Evolutionary conservation across 2,329 filamentous ascomycete species (phyloP).

Genomic region (Truncatella angustata): DNA sequence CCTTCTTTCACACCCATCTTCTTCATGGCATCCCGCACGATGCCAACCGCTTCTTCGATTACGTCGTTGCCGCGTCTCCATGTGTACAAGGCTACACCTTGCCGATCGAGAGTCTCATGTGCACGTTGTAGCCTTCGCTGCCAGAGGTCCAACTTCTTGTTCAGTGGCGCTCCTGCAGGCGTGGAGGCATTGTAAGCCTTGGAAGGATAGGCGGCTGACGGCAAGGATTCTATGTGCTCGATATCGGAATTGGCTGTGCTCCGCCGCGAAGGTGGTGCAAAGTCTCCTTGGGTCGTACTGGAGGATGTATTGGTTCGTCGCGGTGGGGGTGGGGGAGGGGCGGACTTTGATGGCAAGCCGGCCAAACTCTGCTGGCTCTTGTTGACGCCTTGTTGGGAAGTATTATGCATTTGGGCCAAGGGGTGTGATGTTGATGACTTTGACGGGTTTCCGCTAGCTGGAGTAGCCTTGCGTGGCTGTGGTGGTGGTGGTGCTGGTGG

Average conservation of each 20-base stretch:
- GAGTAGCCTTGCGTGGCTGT: constrained; percentile 32
- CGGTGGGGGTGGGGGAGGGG: constrained; percentile 46
- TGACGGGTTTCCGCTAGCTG: constrained; percentile 16
- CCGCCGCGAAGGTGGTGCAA: constrained; percentile 24
- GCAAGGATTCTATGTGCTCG: constrained; percentile 39
- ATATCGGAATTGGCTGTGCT: constrained; percentile 37
- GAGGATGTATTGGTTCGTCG: constrained; percentile 43
- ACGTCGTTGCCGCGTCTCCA: constrained; percentile 75
- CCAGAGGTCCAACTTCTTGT: constrained; percentile 75
- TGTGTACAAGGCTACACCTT: constrained; percentile 67
- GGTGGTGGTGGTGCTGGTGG: constrained; percentile 35
- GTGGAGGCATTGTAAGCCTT: constrained; percentile 21
- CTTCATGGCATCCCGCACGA: constrained; percentile 56
- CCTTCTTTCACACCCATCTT: constrained; percentile 32
- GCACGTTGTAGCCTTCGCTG: constrained; percentile 64
- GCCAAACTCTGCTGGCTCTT: constrained; percentile 5
- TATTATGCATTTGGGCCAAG: constrained; percentile 39
- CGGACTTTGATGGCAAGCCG: constrained; percentile 1
- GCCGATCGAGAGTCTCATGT: constrained; percentile 56
- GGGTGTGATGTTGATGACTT: constrained; percentile 30
- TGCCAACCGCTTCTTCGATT: constrained; percentile 59
- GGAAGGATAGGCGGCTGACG: constrained; percentile 30
- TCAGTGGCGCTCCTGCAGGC: constrained; percentile 33
- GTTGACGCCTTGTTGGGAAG: constrained; percentile 26
- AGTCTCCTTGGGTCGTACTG: constrained; percentile 28